A percentile compares a stretch with the other conserved stretches of the same genome.
These are phyloP conservation scores for Aspergillus oerlinghausenensis DNA, from an alignment of 2,329 filamentous ascomycete species.

Conservation along the genomic window DNA sequence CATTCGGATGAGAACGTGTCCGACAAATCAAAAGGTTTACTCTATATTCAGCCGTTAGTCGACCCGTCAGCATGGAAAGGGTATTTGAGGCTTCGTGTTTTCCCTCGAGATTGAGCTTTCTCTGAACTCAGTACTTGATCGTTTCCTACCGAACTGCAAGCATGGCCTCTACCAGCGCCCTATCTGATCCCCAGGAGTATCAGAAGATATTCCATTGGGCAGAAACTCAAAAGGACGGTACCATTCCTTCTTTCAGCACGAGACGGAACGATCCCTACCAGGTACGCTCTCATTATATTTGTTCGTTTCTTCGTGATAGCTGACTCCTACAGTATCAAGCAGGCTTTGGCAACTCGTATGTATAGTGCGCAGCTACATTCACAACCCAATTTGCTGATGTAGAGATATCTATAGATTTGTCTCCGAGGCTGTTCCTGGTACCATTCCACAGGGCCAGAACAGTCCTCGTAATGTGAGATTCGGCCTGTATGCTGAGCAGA, in stretches of 20 bases:
- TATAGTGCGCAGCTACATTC: slow-evolving; percentile 10
- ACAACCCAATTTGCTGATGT: slow-evolving; percentile 24
- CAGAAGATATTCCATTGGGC: slow-evolving; percentile 56
- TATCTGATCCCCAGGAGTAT: slow-evolving; percentile 38
- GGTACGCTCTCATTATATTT: slow-evolving; percentile 26
- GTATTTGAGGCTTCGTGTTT: slow-evolving; percentile 1
- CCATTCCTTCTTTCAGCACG: slow-evolving; percentile 51
- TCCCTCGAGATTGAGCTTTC: not conserved
- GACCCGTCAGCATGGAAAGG: not conserved
- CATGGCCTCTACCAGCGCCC: slow-evolving; percentile 23
- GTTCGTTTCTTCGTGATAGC: not conserved
- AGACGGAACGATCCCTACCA: slow-evolving; percentile 53
- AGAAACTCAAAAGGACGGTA: slow-evolving; percentile 55
- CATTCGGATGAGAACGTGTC: not conserved
- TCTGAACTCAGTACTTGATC: not conserved
- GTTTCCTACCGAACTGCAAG: not conserved
- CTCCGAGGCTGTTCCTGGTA: slow-evolving; percentile 37
- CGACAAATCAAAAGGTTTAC: not conserved
- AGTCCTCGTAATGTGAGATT: slow-evolving; percentile 34
- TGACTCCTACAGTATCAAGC: slow-evolving; percentile 46
- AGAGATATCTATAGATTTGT: slow-evolving; percentile 23
- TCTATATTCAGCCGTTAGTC: not conserved
- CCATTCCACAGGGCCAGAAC: slow-evolving; percentile 36
- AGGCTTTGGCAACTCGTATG: slow-evolving; percentile 51
- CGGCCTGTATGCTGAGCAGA: slow-evolving; percentile 39